Evolutionary conservation across 352 stramenopile genomes (phyloP).

Genomic region (Phytopythium litorale): DNA sequence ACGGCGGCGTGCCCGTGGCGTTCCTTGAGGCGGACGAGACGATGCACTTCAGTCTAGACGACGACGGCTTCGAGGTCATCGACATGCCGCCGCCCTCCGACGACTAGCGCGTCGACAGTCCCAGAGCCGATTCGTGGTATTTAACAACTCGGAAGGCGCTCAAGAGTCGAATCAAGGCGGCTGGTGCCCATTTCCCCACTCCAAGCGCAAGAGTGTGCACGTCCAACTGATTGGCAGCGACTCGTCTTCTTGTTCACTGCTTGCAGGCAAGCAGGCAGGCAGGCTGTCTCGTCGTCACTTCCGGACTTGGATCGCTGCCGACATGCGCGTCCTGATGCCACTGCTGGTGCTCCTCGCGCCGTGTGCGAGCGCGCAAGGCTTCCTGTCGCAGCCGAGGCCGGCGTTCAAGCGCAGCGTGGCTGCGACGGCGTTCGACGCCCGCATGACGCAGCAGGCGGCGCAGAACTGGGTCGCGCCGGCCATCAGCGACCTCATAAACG

Average conservation of each 20-base stretch:
- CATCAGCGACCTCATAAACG: slow-evolving; percentile 16
- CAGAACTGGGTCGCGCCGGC: background rate
- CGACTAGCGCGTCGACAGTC: background rate
- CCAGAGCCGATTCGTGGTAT: background rate
- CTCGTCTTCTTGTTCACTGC: background rate
- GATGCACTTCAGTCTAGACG: slow-evolving; percentile 73
- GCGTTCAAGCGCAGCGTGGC: slow-evolving; percentile 7
- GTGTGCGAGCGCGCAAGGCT: slow-evolving; percentile 10
- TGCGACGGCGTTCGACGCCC: background rate
- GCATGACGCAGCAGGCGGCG: background rate
- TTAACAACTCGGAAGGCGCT: background rate
- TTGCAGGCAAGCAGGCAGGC: background rate
- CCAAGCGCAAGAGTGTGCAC: background rate
- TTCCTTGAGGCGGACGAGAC: slow-evolving; percentile 72
- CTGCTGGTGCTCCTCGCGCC: background rate
- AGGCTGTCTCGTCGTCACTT: background rate
- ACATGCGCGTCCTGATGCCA: background rate
- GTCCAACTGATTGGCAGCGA: background rate
- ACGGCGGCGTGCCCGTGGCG: slow-evolving; percentile 60
- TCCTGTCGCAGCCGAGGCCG: slow-evolving; percentile 11
- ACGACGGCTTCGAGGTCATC: slow-evolving; percentile 80
- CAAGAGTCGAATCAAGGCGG: background rate
- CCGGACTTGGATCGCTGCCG: background rate
- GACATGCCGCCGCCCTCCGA: slow-evolving; percentile 15
- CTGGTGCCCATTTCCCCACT: background rate